Evolutionary conservation across 306 rosid species (phyloP).

Genomic region (Aeschynomene evenia): DNA sequence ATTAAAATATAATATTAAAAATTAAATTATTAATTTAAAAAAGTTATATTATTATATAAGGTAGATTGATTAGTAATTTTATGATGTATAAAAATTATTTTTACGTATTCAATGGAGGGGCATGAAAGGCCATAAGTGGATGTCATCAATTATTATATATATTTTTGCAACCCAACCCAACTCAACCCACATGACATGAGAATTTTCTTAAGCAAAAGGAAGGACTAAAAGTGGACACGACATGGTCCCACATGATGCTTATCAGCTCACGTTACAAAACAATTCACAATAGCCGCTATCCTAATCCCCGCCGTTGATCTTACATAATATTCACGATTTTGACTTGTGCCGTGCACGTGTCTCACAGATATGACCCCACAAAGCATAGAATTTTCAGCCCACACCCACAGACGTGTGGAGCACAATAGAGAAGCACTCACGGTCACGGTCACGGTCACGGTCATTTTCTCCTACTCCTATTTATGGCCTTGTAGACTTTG

Average conservation of each 20-base stretch:
- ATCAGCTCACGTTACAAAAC: conserved; percentile 10
- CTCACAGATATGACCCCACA: not conserved
- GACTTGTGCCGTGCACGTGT: not conserved
- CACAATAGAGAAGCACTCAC: not conserved
- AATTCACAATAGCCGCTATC: not conserved
- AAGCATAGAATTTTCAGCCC: not conserved
- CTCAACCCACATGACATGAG: not conserved
- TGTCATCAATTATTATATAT: no score
- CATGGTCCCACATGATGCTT: conserved; percentile 41
- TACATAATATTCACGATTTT: not conserved
- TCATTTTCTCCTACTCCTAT: conserved; percentile 1
- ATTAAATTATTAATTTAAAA: no score
- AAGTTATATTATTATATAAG: no score
- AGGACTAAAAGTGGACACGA: conserved; percentile 5
- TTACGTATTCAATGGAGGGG: not conserved
- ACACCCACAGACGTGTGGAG: not conserved
- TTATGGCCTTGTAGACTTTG: conserved; percentile 26
- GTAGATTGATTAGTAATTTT: no score
- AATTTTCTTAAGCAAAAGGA: not conserved
- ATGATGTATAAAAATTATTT: no score
- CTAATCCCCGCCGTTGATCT: not conserved
- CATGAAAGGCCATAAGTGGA: not conserved
- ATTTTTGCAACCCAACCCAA: not conserved
- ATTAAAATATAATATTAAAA: no score
- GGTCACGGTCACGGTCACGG: not conserved